A percentile compares a stretch with the other conserved stretches of the same genome.
Conservation (phyloP, 1,139 yeast genomes). For the Meyerozyma sp. region DNA sequence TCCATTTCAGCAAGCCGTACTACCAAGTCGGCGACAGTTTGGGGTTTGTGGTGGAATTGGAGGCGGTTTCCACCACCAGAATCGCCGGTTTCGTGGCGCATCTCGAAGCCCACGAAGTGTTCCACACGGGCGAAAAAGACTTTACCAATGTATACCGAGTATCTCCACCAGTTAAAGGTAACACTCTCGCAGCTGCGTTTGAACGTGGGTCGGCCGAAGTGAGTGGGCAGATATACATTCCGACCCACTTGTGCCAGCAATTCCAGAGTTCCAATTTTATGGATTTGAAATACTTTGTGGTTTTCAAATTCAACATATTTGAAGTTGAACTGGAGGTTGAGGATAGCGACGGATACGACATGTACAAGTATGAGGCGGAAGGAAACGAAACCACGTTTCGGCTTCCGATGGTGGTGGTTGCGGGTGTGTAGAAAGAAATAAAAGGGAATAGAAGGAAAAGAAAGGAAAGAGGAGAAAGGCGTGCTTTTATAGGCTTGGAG, state of each 20-base stretch:
- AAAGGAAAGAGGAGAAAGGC: not conserved
- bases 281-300: slow-evolving; percentile 34
- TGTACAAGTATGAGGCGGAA: slow-evolving; percentile 20
- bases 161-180: slow-evolving; percentile 32
- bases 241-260: slow-evolving; percentile 29
- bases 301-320: slow-evolving; percentile 33
- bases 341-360: slow-evolving; percentile 6
- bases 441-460: not conserved
- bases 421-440: not conserved
- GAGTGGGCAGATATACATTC: slow-evolving; percentile 28
- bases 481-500: too few relatives aligned
- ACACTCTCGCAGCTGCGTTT: slow-evolving; percentile 21
- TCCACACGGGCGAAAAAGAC: slow-evolving; percentile 17
- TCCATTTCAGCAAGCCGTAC: slow-evolving; percentile 12
- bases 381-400: slow-evolving; percentile 34
- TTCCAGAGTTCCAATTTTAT: slow-evolving; percentile 33
- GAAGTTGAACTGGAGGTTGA: slow-evolving; percentile 15
- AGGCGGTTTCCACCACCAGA: slow-evolving; percentile 14
- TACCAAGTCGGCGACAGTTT: slow-evolving; percentile 11
- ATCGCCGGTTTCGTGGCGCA: slow-evolving; percentile 31
- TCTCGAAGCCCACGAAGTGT: slow-evolving; percentile 38
- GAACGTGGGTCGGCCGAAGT: slow-evolving; percentile 9
- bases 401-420: slow-evolving; percentile 23
- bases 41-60: slow-evolving; percentile 18
- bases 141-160: slow-evolving; percentile 30